phyloP scores from a whole-genome alignment of 371 early-diverging fungal genomes.

The Entomophthora muscae region DNA sequence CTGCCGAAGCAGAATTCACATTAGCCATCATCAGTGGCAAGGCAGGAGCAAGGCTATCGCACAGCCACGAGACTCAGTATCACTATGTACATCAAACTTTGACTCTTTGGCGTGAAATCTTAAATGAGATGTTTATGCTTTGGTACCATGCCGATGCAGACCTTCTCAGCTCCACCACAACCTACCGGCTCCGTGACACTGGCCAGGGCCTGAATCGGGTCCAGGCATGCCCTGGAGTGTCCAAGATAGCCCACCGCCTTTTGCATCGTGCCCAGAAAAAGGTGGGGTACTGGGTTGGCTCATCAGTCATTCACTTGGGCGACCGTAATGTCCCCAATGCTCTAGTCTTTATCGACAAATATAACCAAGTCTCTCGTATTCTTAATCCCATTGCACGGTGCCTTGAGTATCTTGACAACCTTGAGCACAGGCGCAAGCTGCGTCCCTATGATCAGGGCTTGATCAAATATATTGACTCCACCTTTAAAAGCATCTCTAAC shows the following conservation, averaged over 20 bases:
- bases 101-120: constrained; percentile 83
- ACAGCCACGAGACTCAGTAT: constrained; percentile 82
- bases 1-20: constrained; percentile 33
- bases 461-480: constrained; percentile 34
- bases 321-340: constrained; percentile 87
- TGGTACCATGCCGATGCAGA: constrained; percentile 85
- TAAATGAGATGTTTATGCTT: constrained; percentile 90
- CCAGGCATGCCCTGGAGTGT: constrained; percentile 63
- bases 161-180: constrained; percentile 42
- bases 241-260: constrained; percentile 73
- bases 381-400: constrained; percentile 67
- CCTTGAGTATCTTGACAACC: constrained; percentile 47
- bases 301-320: constrained; percentile 86
- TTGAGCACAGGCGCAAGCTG: constrained; percentile 15
- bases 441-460: constrained; percentile 25
- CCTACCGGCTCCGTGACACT: constrained; percentile 80
- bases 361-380: constrained; percentile 88
- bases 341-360: constrained; percentile 92
- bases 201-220: constrained; percentile 91
- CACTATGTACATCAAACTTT: constrained; percentile 86
- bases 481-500: constrained; percentile 41
- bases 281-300: constrained; percentile 84
- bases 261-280: constrained; percentile 70
- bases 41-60: constrained; percentile 77
- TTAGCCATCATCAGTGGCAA: constrained; percentile 69